Evolutionary conservation across 257 asterid genomes (phyloP), one percentile per base, ranked within the genome.

Genomic region (Nicotiana noctiflora): DNA sequence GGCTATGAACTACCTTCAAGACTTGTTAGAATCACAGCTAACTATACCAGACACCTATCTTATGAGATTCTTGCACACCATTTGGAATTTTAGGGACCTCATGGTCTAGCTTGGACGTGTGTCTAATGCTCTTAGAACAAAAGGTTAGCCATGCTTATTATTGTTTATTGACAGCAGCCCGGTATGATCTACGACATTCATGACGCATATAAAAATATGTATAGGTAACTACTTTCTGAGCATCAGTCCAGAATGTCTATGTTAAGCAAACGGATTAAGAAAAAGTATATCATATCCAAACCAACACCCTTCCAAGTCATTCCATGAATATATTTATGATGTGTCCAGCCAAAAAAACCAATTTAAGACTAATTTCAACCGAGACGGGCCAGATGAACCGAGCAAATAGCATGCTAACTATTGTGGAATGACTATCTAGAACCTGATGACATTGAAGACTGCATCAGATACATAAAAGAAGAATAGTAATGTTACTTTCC

Each of bases 401-500:
- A 44, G 59, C 31, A 70, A 70, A 70, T 70, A 70, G 31, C 17
- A 70, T 6, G 37, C 59, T 1, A 70, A 44, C 59, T 70, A 70
- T 44, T 21, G 46, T 40, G 77, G 76, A 62, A 62, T 62, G 68
- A 25, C 68, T 62, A 62, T 62, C 23, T 13, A 64, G 46, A 61
- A 61, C 67, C 11, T 25, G 32, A 61, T 61, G 37, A 64, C 46
- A 64, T 29, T 64, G 61, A 46, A 72, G 60, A 72, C 61, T 49
- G 8, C 25, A 74, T 74, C 61, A 70, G 19, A 44, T 70, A 53
- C 61, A 80, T 63, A 29, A 59, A 19, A 32, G 66, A 31, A 80
- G 65, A 51, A 52, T 44, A 80, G 25, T 37, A 77, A 21, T 40
- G 72, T 32, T 62, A 80, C 83, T 82, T 88, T 83, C 98, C 97